Evolutionary conservation across 192 early-diverging fungal genomes (phyloP).

Genomic region (Obelidium mucronatum): DNA sequence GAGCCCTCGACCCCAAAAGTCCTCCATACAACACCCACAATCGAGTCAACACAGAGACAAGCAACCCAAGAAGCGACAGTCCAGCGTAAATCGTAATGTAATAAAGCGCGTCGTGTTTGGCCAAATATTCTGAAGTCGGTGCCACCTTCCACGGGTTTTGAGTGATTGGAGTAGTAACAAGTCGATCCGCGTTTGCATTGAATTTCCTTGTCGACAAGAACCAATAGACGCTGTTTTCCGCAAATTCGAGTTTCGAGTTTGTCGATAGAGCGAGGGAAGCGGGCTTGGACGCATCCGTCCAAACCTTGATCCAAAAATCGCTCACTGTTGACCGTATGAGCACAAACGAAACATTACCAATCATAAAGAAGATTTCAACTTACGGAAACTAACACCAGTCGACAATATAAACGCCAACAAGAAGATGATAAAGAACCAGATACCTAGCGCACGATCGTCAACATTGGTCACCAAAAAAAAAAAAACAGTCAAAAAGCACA

Average conservation of each 20-base stretch:
- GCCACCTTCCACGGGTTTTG: neutral
- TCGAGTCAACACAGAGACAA: constrained; percentile 24
- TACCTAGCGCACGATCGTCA: constrained; percentile 11
- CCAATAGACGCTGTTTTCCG: neutral
- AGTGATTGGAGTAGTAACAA: neutral
- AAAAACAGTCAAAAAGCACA: neutral
- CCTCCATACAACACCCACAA: constrained; percentile 35
- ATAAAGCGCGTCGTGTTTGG: constrained; percentile 33
- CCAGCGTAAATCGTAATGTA: constrained; percentile 45
- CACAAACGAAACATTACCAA: neutral
- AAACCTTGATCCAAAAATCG: constrained; percentile 48
- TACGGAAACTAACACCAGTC: constrained; percentile 22
- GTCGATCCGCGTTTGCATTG: neutral
- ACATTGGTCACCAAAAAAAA: neutral
- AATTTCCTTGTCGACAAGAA: neutral
- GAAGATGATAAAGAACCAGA: constrained; percentile 33
- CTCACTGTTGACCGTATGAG: neutral
- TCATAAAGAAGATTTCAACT: constrained; percentile 12
- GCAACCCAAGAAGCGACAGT: constrained; percentile 38
- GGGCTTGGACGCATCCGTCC: constrained; percentile 37
- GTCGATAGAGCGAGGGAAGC: no score
- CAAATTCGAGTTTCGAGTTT: neutral
- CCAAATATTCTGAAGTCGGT: neutral
- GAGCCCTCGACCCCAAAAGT: constrained; percentile 26
- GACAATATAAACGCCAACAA: constrained; percentile 25